Base-by-base conservation (phyloP, 75 land plant species). In the Sequoia sempervirens region DNA sequence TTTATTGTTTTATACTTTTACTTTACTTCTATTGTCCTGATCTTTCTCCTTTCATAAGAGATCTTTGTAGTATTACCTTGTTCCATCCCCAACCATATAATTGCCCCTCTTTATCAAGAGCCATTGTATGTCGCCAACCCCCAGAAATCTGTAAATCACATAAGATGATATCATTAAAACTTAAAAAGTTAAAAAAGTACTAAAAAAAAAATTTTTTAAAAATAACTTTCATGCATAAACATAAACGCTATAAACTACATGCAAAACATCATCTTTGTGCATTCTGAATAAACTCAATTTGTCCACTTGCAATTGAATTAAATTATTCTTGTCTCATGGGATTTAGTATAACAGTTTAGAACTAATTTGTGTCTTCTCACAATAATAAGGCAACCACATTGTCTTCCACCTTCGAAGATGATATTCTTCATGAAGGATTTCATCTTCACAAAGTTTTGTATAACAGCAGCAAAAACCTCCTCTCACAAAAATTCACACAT, bases 61-160 rank as follows among this genome's bases (percentile, higher is more conserved):
- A 50, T 40, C 10, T 81, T 34, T 20, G 5, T 5, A 34, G 13
- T 0, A 20, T n/a, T 72, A 93, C 99, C 99, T 97, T 97, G 83
- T 97, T 97, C 99, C 99, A 97, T 61, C 99, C 99, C 98, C 99
- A 97, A 23, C 95, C 98, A 91, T 94, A 94, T 5, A 97, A 87
- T 72, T 84, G 90, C 45, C 99, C 99, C 82, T 93, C 91, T 74
- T 83, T 85, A 79, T 94, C 93, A 11, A 96, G 82, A 50, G 99
- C 99, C 94, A 96, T 91, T 3, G 99, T 91, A 82, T 97, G 99
- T 85, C 99, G 91, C 99, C 99, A 97, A 50, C 99, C 98, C 45
- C 99, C 99, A 36, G 98, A 89, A 82, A 97, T 89, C 99, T 97
- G 83, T 23, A 38, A 52, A 45, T 17, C 0, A 26, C 2, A 37